A percentile compares a stretch with the other conserved stretches of the same genome.
Evolutionary conservation across 2,329 filamentous ascomycete genomes (phyloP).

Genomic region (Fusarium sp.): DNA sequence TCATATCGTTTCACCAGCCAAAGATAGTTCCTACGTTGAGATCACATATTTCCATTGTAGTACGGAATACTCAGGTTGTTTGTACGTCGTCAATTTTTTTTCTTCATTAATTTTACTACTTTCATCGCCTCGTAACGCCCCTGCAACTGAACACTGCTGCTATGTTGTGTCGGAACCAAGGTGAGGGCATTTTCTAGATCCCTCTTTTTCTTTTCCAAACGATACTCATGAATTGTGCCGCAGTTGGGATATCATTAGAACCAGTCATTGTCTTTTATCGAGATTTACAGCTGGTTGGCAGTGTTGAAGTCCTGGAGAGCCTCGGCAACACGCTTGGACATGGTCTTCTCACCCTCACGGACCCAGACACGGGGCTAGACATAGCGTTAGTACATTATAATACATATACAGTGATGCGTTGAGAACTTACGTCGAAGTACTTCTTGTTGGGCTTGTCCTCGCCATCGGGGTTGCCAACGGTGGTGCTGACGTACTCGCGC

Average conservation of each 20-base stretch:
- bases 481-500: constrained; percentile 89
- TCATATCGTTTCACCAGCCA: background rate
- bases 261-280: constrained; percentile 1
- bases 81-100: constrained; percentile 33
- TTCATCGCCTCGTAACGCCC: constrained; percentile 32
- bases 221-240: constrained; percentile 24
- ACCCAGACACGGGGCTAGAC: constrained; percentile 89
- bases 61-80: background rate
- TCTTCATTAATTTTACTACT: constrained; percentile 40
- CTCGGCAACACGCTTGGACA: constrained; percentile 81
- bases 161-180: constrained; percentile 24
- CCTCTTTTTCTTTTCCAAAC: constrained; percentile 27
- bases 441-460: constrained; percentile 99
- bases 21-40: background rate
- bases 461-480: constrained; percentile 95
- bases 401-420: background rate
- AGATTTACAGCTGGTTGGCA: constrained; percentile 47
- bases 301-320: constrained; percentile 91
- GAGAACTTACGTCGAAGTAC: constrained; percentile 69
- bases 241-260: constrained; percentile 31
- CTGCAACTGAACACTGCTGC: constrained; percentile 28
- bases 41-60: background rate
- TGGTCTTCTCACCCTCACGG: constrained; percentile 96
- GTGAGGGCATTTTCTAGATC: constrained; percentile 3
- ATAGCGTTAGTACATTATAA: background rate